Base-by-base conservation (phyloP, 73 alveolate species). In the Uronychia binucleata region DNA sequence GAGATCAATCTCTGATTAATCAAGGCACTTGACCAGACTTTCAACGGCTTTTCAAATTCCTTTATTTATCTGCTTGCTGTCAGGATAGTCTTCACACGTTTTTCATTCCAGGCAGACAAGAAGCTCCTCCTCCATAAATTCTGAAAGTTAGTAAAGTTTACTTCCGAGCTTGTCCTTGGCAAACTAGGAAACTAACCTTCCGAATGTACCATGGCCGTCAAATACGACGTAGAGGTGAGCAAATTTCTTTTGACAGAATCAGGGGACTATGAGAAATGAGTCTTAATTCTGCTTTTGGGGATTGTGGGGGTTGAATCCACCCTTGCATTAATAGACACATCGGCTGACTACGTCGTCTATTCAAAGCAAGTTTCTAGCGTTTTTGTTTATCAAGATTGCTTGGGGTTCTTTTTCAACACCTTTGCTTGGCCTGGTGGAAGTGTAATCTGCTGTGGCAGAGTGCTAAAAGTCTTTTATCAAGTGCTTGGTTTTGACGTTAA, bases 171-270 rank as follows among this genome's bases (percentile, higher is more conserved):
- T 11, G 67, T 5, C 19, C 19, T 46, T 46, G 0, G 57, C 57
- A 30, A 75, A 75, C 1, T 75, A 28, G 1, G 81, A 75, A 0
- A 75, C 81, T 25, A 28, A 19, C 31, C 34, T 29, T 25, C 81
- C 81, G 57, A 28, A 75, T 28, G 34, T 31, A 1, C 93, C 93
- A 26, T 87, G 93, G 30, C 93, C 93, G 58, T 87, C 93, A 74
- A 87, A 87, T 28, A 87, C 93, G 31, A 86, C 93, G 31, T 59
- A 83, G 31, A 87, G 59, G 1, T 29, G n/a, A 1, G 34, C 31
- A 19, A 8, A 29, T 19, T 75, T 75, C 67, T 46, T 46, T 19
- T 46, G 19, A 46, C 67, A 46, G 5, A 46, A 46, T 46, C 67
- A 46, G 5, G 67, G 67, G 5, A 46, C 19, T 5, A 46, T 46